Base-by-base conservation (phyloP, 495 filamentous ascomycete species). In the Neurospora sp. region DNA sequence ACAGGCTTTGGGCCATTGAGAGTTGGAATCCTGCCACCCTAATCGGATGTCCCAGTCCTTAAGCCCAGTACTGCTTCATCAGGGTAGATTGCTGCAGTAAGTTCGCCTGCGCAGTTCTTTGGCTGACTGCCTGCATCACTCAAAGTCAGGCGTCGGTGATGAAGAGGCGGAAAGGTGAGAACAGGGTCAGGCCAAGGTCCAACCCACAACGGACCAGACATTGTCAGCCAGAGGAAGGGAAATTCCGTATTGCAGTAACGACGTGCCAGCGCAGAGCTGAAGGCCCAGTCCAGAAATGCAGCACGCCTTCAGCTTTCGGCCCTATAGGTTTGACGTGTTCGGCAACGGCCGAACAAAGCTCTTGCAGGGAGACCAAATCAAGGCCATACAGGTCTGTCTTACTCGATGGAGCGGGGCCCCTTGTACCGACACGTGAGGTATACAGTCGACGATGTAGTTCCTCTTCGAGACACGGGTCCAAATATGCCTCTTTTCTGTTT, bases 261-360 rank as follows among this genome's bases (percentile, higher is more conserved):
- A 39, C 12, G 73, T 49, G 71, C 39, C 70, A 76, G 71, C 37
- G 72, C 70, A 74, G 42, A 76, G 72, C 74, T 74, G 72, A 71
- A 72, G 18, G 46, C 42, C 46, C 54, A 73, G 71, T 35, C 31
- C 69, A 75, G 44, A 35, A 42, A 74, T 74, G 77, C 74, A 73
- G 74, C 72, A 35, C 38, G 74, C 69, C 46, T 77, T 62, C 62
- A 72, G 73, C 72, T 77, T 75, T 80, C 79, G 77, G 79, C 72
- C 77, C 79, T 80, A 79, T 80, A 79, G 74, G 39, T 73, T 60
- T 78, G 74, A 77, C 78, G 70, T 75, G 75, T 76, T 79, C 79
- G 79, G 79, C 78, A 76, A 77, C 75, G 74, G 79, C 79, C 79
- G 79, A 77, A 80, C 74, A 79, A 70, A 79, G 70, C 62, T 76